These are phyloP conservation scores for Fraxinus velutina DNA, from an alignment of 305 asterid genomes.

Conservation along the genomic window DNA sequence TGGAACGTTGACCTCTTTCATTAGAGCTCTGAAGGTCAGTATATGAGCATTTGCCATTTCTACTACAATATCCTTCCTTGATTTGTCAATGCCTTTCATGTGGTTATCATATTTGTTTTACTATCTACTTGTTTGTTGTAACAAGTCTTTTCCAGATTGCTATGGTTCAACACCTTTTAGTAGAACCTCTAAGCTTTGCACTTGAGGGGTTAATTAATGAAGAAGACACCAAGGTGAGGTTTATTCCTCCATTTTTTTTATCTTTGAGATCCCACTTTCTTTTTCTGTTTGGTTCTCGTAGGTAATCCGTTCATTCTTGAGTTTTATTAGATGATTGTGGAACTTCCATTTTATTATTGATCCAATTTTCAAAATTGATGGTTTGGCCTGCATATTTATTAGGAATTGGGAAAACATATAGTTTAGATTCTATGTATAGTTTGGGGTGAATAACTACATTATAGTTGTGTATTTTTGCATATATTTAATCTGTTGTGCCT, in stretches of 20 bases:
- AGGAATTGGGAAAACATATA: constrained; percentile 11
- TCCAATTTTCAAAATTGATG: neutral
- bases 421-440: neutral
- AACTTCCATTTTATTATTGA: neutral
- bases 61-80: constrained; percentile 8
- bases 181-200: constrained; percentile 49
- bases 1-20: constrained; percentile 79
- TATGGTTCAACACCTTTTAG: constrained; percentile 55
- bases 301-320: neutral
- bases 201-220: constrained; percentile 36
- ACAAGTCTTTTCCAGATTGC: constrained; percentile 55
- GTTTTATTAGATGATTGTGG: constrained; percentile 11
- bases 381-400: neutral
- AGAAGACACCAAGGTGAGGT: constrained; percentile 50
- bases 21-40: constrained; percentile 80
- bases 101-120: constrained; percentile 13
- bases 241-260: neutral
- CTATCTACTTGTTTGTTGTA: constrained; percentile 22
- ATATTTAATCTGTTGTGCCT: neutral
- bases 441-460: constrained; percentile 2
- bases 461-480: constrained; percentile 7
- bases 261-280: neutral
- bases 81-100: constrained; percentile 25
- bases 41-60: neutral
- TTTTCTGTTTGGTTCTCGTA: constrained; percentile 18